Evolutionary conservation across 768 basidiomycete genomes (phyloP), one percentile per base, ranked within the genome.

Genomic region (Auricularia cornea): DNA sequence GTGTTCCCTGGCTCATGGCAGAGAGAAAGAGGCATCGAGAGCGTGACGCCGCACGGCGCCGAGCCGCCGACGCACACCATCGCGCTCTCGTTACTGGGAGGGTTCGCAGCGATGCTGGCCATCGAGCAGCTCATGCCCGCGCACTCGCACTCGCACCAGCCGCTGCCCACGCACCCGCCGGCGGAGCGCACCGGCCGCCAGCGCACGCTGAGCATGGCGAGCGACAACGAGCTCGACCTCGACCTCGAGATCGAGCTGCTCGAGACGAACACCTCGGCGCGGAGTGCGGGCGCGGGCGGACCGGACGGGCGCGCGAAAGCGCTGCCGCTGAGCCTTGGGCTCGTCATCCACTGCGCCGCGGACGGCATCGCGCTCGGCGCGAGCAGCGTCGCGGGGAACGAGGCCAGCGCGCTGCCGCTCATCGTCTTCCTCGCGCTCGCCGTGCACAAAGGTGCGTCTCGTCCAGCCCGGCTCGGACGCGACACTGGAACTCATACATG

Each of bases 291-390:
- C 44, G 64, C 60, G 30, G 68, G 71, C 12, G 67, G 63, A 48
- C 59, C 61, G 31, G 62, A 65, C 6, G 69, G 72, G 30, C 74
- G 71, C 67, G 72, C 73, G 33, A 69, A 70, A 5, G 86, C 87
- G 10, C 83, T 87, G 60, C 81, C 94, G 40, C 80, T 95, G 40
- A 92, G 94, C 0, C 74, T 98, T 10, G 97, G 95, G 1, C 78
- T 98, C 54, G 81, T 92, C 29, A 83, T 94, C 29, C 96, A 99
- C 70, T 90, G 87, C 1, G 79, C 94, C 59, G 90, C 94, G 0
- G 97, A 99, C 73, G 95, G 97, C 3, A 85, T 97, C 63, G 93
- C 92, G 2, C 78, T 98, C 41, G 97, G 96, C 28, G 89, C 94
- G 23, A 88, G 90, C 2, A 80, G 83, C 14, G 75, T 87, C 40